Evolutionary conservation across 2,329 filamentous ascomycete genomes (phyloP), one percentile per base, ranked within the genome.

Genomic region (Thyridium curvatum): DNA sequence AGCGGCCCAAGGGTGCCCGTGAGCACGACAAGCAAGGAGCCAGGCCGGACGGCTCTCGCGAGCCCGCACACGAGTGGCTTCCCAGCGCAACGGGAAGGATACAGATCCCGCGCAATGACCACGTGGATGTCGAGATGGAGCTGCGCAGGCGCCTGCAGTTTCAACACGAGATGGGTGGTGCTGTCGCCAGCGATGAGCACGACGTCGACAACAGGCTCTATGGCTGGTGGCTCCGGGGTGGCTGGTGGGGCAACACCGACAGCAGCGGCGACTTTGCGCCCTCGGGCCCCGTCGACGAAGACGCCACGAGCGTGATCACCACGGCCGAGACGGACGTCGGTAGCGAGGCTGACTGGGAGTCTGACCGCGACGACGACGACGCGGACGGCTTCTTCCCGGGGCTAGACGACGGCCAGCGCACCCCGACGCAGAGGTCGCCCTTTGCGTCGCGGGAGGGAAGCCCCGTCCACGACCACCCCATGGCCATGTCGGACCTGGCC

Each of bases 171-270:
- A 62, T 53, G 52, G 58, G 48, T 21, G 58, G 48, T 21, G 48
- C 57, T 30, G 60, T 61, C 35, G 56, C 65, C 13, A 47, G 66
- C 7, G 65, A 79, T 31, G 85, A 93, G 49, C 73, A 75, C 18
- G 75, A 77, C 30, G 67, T 96, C 3, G 84, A 91, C 46, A 71
- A 74, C 3, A 82, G 79, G 42, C 65, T 96, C 2, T 97, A 96
- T 57, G 69, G 71, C 21, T 93, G 90, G 77, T 97, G 88, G 85
- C 79, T 84, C 38, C 69, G 72, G 39, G 88, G 87, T 15, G 88
- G 86, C 8, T 86, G 86, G 66, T 96, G 88, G 81, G 90, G 91
- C 2, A 81, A 82, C 13, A 71, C 82, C 26, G 91, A 97, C 56
- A 71, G 72, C 5, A 95, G 86, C 52, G 86, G 85, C 18, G 84